Percentiles rank a stretch among this genome's conserved stretches.
These are phyloP conservation scores for Entoloma clypeatum DNA, from an alignment of 1,284 basidiomycete species.

Conservation along the genomic window DNA sequence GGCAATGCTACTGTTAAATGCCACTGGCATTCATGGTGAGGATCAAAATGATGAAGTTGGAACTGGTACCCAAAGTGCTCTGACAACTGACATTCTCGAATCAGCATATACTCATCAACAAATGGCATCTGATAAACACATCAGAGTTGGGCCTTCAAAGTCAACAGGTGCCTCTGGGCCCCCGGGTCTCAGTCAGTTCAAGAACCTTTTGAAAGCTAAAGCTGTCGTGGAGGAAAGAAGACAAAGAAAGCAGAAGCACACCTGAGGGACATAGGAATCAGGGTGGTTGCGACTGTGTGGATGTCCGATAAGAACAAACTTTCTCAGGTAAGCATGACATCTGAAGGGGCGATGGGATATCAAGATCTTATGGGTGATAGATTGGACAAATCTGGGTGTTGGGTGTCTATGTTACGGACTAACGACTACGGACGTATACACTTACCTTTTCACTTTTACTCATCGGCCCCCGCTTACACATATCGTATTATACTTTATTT, in stretches of 20 bases:
- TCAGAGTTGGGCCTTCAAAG: conserved; percentile 1
- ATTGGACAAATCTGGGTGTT: conserved; percentile 3
- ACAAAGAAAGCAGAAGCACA: not conserved
- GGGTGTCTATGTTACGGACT: too few species aligned
- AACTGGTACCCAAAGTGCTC: not conserved
- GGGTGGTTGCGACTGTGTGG: not conserved
- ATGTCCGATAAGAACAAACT: conserved; percentile 2
- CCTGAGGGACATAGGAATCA: not conserved
- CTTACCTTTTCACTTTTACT: too few species aligned
- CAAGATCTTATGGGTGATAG: not conserved
- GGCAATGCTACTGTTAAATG: not conserved
- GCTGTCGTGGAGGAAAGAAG: not conserved
- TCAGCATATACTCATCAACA: not conserved
- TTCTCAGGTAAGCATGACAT: not conserved
- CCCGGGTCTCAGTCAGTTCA: conserved; percentile 1
- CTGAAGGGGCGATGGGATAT: too few species aligned
- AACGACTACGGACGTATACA: too few species aligned
- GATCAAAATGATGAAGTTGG: too few species aligned
- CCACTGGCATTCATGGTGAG: not conserved
- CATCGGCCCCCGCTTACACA: too few species aligned
- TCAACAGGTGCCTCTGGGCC: not conserved
- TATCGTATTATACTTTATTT: too few species aligned
- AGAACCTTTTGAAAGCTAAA: conserved; percentile 1
- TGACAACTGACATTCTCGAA: not conserved
- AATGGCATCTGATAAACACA: not conserved